phyloP scores from a whole-genome alignment of 257 asterid species.

The Solanum chaucha region DNA sequence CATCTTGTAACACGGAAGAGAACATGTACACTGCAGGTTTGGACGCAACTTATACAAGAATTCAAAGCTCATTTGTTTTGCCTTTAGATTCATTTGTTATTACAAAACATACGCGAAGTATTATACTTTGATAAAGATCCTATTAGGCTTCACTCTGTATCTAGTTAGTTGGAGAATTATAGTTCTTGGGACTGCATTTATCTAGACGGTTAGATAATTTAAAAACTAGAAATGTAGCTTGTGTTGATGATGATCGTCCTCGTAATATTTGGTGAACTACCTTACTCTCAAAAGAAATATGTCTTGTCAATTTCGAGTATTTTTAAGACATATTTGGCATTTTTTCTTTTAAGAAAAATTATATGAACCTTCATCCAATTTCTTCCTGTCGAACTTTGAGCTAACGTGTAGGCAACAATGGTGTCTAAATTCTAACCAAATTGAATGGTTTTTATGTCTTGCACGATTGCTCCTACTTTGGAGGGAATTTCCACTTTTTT shows the following conservation, averaged over 20 bases:
- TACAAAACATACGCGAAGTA: not conserved
- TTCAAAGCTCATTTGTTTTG: not conserved
- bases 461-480: not conserved
- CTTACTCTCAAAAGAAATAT: not conserved
- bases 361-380: not conserved
- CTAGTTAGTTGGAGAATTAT: not conserved
- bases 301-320: not conserved
- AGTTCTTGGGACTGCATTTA: not conserved
- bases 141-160: not conserved
- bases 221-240: not conserved
- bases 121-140: not conserved
- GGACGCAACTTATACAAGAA: not conserved
- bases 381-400: not conserved
- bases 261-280: not conserved
- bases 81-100: not conserved
- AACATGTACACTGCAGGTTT: not conserved
- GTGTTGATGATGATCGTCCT: not conserved
- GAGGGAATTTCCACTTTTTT: not conserved
- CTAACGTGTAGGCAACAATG: not conserved
- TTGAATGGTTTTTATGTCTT: not conserved
- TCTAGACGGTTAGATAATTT: not conserved
- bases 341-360: not conserved
- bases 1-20: not conserved
- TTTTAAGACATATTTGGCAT: not conserved
- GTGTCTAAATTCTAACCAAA: not conserved